phyloP scores from a whole-genome alignment of 2,329 filamentous ascomycete genomes.

The Fusarium sarcochroum region DNA sequence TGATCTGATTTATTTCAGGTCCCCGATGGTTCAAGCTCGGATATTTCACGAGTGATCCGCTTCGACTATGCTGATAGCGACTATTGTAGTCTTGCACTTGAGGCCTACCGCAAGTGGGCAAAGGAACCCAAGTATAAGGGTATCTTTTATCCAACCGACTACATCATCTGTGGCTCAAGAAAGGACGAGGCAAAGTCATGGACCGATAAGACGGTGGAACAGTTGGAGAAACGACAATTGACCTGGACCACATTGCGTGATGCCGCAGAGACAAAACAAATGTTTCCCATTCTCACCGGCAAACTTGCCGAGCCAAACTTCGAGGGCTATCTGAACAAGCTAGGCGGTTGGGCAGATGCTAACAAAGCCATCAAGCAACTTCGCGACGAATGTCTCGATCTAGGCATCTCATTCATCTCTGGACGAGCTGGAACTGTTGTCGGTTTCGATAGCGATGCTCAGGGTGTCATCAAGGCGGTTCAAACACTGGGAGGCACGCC shows the following conservation, averaged over 20 bases:
- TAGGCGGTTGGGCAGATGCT: conserved; percentile 39
- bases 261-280: neutral
- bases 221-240: conserved; percentile 17
- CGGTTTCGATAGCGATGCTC: conserved; percentile 11
- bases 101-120: conserved; percentile 35
- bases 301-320: conserved; percentile 27
- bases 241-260: conserved; percentile 18
- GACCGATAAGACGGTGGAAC: conserved; percentile 33
- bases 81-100: conserved; percentile 69
- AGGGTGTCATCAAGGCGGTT: conserved; percentile 3
- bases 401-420: conserved; percentile 31
- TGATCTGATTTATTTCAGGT: conserved; percentile 28
- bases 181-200: conserved; percentile 10
- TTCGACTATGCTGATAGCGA: conserved; percentile 73
- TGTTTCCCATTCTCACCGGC: conserved; percentile 21
- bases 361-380: conserved; percentile 35
- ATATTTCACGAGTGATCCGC: conserved; percentile 55
- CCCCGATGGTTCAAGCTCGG: conserved; percentile 53
- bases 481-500: conserved; percentile 1
- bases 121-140: conserved; percentile 28
- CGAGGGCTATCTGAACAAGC: conserved; percentile 29
- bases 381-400: conserved; percentile 32
- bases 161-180: conserved; percentile 20
- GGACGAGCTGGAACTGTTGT: conserved; percentile 31
- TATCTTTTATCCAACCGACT: conserved; percentile 22